Evolutionary conservation across 257 asterid genomes (phyloP).

Genomic region (Ilex asprella): DNA sequence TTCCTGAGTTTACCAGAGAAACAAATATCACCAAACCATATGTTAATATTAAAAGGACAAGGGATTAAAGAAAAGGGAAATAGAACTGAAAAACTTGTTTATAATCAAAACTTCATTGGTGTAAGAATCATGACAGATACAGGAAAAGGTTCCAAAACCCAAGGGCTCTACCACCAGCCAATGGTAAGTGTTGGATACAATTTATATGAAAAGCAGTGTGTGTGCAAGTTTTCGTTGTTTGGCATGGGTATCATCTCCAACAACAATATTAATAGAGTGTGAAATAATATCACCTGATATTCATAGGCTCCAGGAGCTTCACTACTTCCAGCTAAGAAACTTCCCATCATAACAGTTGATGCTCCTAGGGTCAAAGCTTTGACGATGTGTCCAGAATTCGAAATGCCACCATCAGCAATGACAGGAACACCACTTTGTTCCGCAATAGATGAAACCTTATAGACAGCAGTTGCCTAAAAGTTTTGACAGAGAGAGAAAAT

Average conservation of each 20-base stretch:
- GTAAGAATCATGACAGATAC: not conserved
- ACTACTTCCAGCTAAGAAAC: conserved; percentile 84
- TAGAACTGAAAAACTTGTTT: not conserved
- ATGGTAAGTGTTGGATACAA: too few relatives aligned
- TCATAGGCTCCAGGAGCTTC: conserved; percentile 84
- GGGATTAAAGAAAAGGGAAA: too few relatives aligned
- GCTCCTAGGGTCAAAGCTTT: conserved; percentile 93
- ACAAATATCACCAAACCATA: too few relatives aligned
- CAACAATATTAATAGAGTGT: not conserved
- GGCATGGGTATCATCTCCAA: not conserved
- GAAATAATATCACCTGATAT: conserved; percentile 39
- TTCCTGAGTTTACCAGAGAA: too few relatives aligned
- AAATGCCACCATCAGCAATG: conserved; percentile 93
- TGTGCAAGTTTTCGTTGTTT: not conserved
- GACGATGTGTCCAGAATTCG: conserved; percentile 92
- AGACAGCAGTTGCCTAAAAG: conserved; percentile 80
- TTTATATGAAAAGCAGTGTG: too few relatives aligned
- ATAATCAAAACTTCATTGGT: not conserved
- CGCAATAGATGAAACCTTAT: conserved; percentile 82
- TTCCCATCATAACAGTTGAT: conserved; percentile 89
- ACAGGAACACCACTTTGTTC: conserved; percentile 65
- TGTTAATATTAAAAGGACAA: too few relatives aligned
- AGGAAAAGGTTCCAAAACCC: not conserved
- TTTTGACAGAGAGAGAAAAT: not conserved
- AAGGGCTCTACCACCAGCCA: too few relatives aligned